These are phyloP conservation scores for Sordariomycetes sp. DNA, from an alignment of 2,329 filamentous ascomycete species.

Conservation along the genomic window DNA sequence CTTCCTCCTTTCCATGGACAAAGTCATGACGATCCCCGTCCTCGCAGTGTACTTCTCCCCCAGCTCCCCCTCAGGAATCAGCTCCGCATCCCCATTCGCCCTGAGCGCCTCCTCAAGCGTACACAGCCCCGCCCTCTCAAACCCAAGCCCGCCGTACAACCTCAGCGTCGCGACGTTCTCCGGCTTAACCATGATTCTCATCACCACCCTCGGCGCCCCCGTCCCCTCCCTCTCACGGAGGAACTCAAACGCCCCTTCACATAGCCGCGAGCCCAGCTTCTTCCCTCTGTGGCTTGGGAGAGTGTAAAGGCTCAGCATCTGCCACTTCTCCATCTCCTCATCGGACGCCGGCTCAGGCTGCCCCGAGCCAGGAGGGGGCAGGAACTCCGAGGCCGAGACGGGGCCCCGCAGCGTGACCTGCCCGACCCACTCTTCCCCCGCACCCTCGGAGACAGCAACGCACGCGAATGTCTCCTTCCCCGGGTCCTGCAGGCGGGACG, in stretches of 20 bases:
- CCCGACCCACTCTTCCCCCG: conserved; percentile 3
- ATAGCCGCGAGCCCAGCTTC: conserved; percentile 6
- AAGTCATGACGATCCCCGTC: neutral
- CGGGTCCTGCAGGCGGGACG: neutral
- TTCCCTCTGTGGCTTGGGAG: conserved; percentile 7
- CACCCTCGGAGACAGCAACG: neutral
- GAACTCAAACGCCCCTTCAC: conserved; percentile 6
- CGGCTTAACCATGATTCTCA: neutral
- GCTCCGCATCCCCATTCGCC: neutral
- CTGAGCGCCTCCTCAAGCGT: neutral
- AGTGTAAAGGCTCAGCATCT: conserved; percentile 8
- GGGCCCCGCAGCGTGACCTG: conserved; percentile 7
- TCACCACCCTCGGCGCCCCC: neutral
- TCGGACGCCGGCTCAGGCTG: conserved; percentile 1
- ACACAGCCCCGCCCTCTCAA: neutral
- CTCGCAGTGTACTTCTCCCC: neutral
- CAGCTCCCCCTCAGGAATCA: neutral
- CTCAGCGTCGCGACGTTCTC: neutral
- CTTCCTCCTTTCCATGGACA: neutral
- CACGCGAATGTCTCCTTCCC: conserved; percentile 5
- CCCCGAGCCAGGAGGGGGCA: neutral
- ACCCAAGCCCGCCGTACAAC: neutral
- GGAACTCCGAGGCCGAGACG: neutral
- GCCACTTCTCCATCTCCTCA: conserved; percentile 7
- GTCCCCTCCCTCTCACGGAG: neutral